Base-by-base conservation (phyloP, 495 filamentous ascomycete species). In the Xylaria bambusicola region DNA sequence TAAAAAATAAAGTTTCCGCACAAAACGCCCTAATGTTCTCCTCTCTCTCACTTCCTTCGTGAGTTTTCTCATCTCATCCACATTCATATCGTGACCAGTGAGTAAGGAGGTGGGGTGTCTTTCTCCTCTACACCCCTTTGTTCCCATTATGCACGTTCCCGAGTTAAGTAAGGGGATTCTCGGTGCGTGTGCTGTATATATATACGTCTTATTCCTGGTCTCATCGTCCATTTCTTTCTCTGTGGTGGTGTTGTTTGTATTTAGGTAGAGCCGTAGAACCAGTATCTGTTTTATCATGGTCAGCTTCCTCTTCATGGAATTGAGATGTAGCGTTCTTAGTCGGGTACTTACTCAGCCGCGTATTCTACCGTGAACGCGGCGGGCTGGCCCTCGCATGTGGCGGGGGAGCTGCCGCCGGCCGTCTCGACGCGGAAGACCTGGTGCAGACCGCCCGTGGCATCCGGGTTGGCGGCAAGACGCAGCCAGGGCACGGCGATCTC, bases 341-440 rank as follows among this genome's bases (percentile, higher is more conserved):
- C n/a, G n/a, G n/a, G n/a, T n/a, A 82, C 81, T 66, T 92, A 98
- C 78, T 91, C 85, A 7, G 93, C 85, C 12, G 90, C 80, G 74
- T 98, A 98, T 69, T 91, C 77, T 33, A 95, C 82, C 49, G 84
- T 71, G 62, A 98, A 93, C 5, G 66, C 51, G 27, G 75, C 71
- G 1, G 78, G 71, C 80, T 84, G 77, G 1, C 86, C 88, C 36
- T 83, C 67, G 71, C 94, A 98, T 0, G 84, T 92, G 35, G 80
- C 75, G 0, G 94, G 92, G 0, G 90, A 68, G n/a, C 76, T 80
- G 17, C 94, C 94, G 9, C 91, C 91, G 2, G 86, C 91, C 1
- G 94, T 98, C 66, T 91, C 80, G 15, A 97, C 75, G n/a, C 94
- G 81, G 67, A 94, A 97, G 7, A 93, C 86, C 66, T 90, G 82